A percentile compares a stretch with the other conserved stretches of the same genome.
phyloP scores from a whole-genome alignment of 768 basidiomycete species.

The Boletus rubroflammeus region DNA sequence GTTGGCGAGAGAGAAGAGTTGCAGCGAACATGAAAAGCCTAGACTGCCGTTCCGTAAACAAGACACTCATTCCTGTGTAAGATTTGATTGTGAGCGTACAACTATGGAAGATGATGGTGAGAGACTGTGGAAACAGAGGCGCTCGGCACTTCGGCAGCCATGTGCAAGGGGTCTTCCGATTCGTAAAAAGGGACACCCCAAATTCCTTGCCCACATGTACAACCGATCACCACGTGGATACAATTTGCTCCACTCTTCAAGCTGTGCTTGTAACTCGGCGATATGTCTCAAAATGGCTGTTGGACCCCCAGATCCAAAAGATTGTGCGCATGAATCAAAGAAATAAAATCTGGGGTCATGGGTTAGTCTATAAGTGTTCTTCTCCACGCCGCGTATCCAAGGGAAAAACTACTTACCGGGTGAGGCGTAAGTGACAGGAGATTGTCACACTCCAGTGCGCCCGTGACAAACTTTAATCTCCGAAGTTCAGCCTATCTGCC shows the following conservation, averaged over 20 bases:
- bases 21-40: conserved; percentile 16
- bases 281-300: too few relatives aligned
- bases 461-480: not conserved
- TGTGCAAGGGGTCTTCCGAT: conserved; percentile 4
- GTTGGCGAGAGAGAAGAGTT: conserved; percentile 17
- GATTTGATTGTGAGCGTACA: conserved; percentile 29
- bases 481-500: not conserved
- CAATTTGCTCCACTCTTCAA: conserved; percentile 23
- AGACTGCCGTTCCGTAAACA: conserved; percentile 29
- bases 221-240: conserved; percentile 20
- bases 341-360: not conserved
- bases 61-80: conserved; percentile 30
- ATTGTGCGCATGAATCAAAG: not conserved
- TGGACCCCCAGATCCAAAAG: too few relatives aligned
- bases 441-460: not conserved
- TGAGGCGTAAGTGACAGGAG: not conserved
- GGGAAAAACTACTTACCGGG: not conserved
- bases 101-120: conserved; percentile 27
- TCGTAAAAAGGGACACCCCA: conserved; percentile 23
- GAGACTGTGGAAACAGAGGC: conserved; percentile 34
- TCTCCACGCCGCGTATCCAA: not conserved
- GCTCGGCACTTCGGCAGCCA: conserved; percentile 34
- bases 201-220: conserved; percentile 16
- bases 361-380: not conserved
- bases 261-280: not conserved